Evolutionary conservation across 2,329 filamentous ascomycete genomes (phyloP), one percentile per base, ranked within the genome.

Genomic region (Colletotrichum somersetense): DNA sequence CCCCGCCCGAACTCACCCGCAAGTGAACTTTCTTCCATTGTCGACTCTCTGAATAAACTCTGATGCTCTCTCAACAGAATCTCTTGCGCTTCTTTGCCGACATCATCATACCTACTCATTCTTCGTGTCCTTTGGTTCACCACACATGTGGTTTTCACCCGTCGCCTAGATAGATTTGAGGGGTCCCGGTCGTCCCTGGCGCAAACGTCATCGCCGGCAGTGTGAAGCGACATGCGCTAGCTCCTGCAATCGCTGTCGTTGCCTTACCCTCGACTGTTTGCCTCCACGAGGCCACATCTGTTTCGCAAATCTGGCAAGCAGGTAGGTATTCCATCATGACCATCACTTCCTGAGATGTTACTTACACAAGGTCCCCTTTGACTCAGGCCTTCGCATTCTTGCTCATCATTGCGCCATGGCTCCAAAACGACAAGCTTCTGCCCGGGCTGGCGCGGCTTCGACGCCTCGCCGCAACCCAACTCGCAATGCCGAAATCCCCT

Each of bases 171-270:
- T 46, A 46, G 26, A 20, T 46, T 23, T 14, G 20, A 42, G 48
- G 57, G 57, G 38, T 55, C 53, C 58, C 64, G 52, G 46, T 52
- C 30, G 52, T 59, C 38, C 58, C 33, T 42, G 40, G 65, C 66
- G 70, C 70, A 65, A 72, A 72, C 66, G 66, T 72, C 70, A 72
- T 70, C 55, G 42, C 40, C 40, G 33, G 26, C 35, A 62, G 35
- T 23, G 33, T 20, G 38, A 30, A 57, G 33, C 38, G 53, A 61
- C 6, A 72, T 72, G 66, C 66, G 66, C 66, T 64, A 33, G 20
- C 33, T 61, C 33, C 50, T 20, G 40, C 23, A 12, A 33, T 48
- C 26, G 14, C 55, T 2, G 14, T 48, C 20, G 44, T 55, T 23
- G 38, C 66, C 53, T 59, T 16, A 10, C 12, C 4, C 50, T 40